These are phyloP conservation scores for Ilex paraguariensis DNA, from an alignment of 305 asterid species.

Conservation along the genomic window DNA sequence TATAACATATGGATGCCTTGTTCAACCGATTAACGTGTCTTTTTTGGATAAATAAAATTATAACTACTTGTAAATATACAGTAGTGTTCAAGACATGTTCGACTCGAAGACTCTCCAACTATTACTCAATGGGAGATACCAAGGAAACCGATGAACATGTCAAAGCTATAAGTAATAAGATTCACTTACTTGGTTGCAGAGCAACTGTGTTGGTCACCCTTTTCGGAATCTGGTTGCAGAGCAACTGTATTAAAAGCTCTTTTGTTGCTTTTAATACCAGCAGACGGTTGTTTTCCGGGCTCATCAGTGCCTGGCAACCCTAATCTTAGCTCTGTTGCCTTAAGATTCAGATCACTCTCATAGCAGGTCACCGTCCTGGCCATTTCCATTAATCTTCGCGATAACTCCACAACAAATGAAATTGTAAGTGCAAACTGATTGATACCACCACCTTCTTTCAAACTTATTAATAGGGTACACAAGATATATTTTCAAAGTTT, in stretches of 20 bases:
- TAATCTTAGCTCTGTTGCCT: constrained; percentile 73
- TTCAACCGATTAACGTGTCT: too few species aligned
- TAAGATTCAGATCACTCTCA: constrained; percentile 41
- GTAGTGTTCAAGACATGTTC: too few species aligned
- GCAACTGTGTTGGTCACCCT: constrained; percentile 9
- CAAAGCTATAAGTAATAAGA: background rate
- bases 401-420: too few species aligned
- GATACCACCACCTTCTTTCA: too few species aligned
- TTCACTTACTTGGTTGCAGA: constrained; percentile 31
- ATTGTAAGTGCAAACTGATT: too few species aligned
- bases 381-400: constrained; percentile 16
- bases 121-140: background rate
- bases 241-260: too few species aligned
- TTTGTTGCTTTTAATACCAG: constrained; percentile 18
- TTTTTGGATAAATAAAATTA: too few species aligned
- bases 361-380: constrained; percentile 23
- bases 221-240: background rate
- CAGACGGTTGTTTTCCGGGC: constrained; percentile 9
- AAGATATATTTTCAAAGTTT: background rate
- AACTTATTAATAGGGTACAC: too few species aligned
- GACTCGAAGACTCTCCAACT: too few species aligned
- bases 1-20: too few species aligned
- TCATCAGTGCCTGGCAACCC: constrained; percentile 59
- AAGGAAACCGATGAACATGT: too few species aligned
- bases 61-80: too few species aligned